Percentiles rank a stretch among this genome's conserved stretches.
Evolutionary conservation across 73 alveolate genomes (phyloP).

Genomic region (Diophrys appendiculata): DNA sequence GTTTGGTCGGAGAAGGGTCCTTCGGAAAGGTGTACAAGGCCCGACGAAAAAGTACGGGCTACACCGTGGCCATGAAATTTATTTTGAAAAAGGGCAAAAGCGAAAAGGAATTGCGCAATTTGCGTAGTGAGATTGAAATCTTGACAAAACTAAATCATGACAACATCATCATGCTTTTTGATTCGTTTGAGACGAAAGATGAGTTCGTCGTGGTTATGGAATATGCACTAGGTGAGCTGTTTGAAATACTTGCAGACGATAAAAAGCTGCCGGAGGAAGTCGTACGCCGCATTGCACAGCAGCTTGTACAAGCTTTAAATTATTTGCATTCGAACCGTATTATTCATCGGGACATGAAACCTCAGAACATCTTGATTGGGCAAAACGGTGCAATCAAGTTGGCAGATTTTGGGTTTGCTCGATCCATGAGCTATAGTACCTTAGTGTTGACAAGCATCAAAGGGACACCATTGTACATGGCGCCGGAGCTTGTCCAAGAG

Average conservation of each 20-base stretch:
- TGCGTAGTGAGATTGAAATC: slow-evolving; percentile 97
- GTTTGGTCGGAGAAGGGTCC: slow-evolving; percentile 98
- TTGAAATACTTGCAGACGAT: slow-evolving; percentile 99
- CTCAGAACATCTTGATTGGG: slow-evolving; percentile 96
- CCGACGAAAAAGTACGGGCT: slow-evolving; percentile 91
- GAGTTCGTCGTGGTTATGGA: slow-evolving; percentile 97
- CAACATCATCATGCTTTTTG: slow-evolving; percentile 95
- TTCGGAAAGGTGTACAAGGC: slow-evolving; percentile 99
- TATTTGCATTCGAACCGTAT: slow-evolving; percentile 92
- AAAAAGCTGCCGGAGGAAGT: slow-evolving; percentile 96
- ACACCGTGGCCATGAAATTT: slow-evolving; percentile 97
- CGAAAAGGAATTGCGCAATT: slow-evolving; percentile 95
- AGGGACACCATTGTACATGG: slow-evolving; percentile 99
- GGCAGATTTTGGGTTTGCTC: slow-evolving; percentile 99
- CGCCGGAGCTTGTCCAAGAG: slow-evolving; percentile 98
- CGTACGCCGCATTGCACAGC: slow-evolving; percentile 96
- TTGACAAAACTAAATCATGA: slow-evolving; percentile 95
- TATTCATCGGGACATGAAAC: slow-evolving; percentile 99
- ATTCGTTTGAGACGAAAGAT: slow-evolving; percentile 96
- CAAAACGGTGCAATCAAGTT: slow-evolving; percentile 97
- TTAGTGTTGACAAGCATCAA: slow-evolving; percentile 95
- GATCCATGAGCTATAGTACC: slow-evolving; percentile 96
- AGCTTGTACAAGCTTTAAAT: slow-evolving; percentile 93
- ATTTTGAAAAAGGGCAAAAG: slow-evolving; percentile 96
- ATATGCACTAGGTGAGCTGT: slow-evolving; percentile 97